Evolutionary conservation across 2,329 filamentous ascomycete genomes (phyloP), one percentile per base, ranked within the genome.

Genomic region (Cadophora sp.): DNA sequence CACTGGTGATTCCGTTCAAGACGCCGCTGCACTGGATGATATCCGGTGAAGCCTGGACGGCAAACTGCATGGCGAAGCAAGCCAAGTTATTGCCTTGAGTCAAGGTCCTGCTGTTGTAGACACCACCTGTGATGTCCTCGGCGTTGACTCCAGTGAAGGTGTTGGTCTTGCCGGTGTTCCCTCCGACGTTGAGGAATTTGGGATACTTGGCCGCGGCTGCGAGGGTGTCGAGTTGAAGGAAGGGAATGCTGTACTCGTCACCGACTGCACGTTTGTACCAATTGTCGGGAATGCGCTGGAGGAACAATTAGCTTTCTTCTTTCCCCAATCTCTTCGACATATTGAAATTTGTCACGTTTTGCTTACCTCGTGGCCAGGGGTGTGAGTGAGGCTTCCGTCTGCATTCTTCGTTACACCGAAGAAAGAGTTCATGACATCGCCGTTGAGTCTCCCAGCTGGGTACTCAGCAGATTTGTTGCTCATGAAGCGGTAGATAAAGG

Each of bases 111-210:
- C 74, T 70, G 69, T 83, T 84, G 69, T 81, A 80, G 0, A 85
- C 73, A 47, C 82, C 82, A 27, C 80, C 78, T 6, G 82, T 82
- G 14, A 84, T 45, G 62, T 84, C 75, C 1, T 70, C 67, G 1
- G 83, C 48, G 69, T 82, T 75, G 59, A 87, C 70, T 5, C 83
- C 83, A 4, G 80, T 77, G 70, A 85, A 87, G 39, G 79, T 82
- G 76, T 87, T 83, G 24, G 82, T 79, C 4, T 78, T 79, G 27
- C 84, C 83, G 6, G 80, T 80, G 71, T 87, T 87, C 13, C 85
- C 85, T 6, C 85, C 85, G 16, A 86, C 79, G 69, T 79, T 81
- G 30, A 75, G 78, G 20, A 84, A 79, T 30, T 80, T 75, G 0
- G 83, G 83, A 62, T 84, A 78, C 69, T 81, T 76, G 20, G 74